Base-by-base conservation (phyloP, 768 basidiomycete species). In the Russula abietina region DNA sequence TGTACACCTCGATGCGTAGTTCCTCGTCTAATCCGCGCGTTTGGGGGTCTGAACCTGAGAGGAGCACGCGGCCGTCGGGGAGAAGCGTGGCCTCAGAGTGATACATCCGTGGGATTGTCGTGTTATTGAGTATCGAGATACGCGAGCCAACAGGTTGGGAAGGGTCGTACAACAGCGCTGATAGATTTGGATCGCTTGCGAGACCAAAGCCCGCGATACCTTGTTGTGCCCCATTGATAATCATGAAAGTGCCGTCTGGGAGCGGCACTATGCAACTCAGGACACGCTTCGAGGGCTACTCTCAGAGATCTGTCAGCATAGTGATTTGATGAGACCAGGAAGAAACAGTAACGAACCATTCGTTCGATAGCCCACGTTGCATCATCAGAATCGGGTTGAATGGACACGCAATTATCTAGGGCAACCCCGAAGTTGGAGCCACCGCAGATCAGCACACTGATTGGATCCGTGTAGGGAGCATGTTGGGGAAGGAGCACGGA, bases 31-130 rank as follows among this genome's bases (percentile, higher is more conserved):
- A 88, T 36, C 75, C 77, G 57, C 62, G 51, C 22, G 83, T 84
- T 70, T 87, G 74, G 10, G 86, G 87, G 67, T 88, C 89, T 10
- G 87, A 89, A 0, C 89, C 90, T 9, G 89, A 88, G 38, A 92
- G 77, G 50, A 91, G 75, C 32, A 91, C 81, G 7, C 87, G 83
- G 4, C 84, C 90, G 66, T 90, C 89, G 0, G 85, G 85, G 26
- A 91, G 80, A 14, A 91, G 80, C 30, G 81, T 83, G 8, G 87
- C 86, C 70, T 84, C 87, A 0, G 89, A 91, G 72, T 90, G 89
- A 66, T 91, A 92, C 71, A 91, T 67, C 16, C 90, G 83, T 0
- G 88, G 81, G 26, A 92, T 83, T 46, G 84, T 87, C 32, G 88
- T 89, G 26, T 72, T 80, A 70, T 78, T 78, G 52, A 88, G 78